Percentiles rank a stretch among this genome's conserved stretches.
phyloP scores from a whole-genome alignment of 495 filamentous ascomycete species.

The Cercophora sp. region DNA sequence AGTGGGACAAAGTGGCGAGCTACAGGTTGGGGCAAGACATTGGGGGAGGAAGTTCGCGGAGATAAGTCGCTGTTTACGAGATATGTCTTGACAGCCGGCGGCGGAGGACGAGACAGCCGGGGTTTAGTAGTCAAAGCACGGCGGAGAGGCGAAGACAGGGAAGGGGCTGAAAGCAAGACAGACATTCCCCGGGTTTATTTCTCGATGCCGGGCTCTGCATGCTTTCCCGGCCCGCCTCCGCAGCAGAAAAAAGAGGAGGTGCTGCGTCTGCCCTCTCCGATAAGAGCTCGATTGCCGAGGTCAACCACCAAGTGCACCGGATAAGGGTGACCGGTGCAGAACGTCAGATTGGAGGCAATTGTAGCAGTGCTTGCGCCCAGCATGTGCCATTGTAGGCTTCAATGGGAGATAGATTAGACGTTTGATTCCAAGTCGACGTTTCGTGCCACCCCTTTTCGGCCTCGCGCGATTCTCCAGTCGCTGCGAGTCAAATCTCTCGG shows the following conservation, averaged over 20 bases:
- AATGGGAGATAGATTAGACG: background rate
- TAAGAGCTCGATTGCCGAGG: background rate
- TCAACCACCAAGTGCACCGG: background rate
- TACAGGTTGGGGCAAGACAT: slow-evolving; percentile 80
- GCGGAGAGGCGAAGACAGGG: too few relatives aligned
- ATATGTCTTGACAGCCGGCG: background rate
- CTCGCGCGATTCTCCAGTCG: slow-evolving; percentile 2
- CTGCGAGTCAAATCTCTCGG: slow-evolving; percentile 9
- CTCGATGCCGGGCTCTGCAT: background rate
- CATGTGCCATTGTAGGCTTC: background rate
- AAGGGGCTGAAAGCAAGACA: background rate
- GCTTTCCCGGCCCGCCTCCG: background rate
- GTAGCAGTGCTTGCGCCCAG: too few relatives aligned
- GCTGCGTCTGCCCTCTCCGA: background rate
- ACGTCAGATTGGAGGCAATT: background rate
- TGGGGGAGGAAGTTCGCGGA: slow-evolving; percentile 49
- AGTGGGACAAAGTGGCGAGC: slow-evolving; percentile 98
- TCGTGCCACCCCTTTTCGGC: background rate
- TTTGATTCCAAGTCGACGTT: background rate
- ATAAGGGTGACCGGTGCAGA: slow-evolving; percentile 2
- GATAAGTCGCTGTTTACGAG: slow-evolving; percentile 24
- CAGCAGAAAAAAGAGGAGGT: background rate
- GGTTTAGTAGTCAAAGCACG: too few relatives aligned
- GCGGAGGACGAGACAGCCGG: background rate
- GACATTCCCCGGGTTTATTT: background rate